Percentiles rank a stretch among this genome's conserved stretches.
Conservation (phyloP, 805 yeast species). For the Ogataea philodendri region DNA sequence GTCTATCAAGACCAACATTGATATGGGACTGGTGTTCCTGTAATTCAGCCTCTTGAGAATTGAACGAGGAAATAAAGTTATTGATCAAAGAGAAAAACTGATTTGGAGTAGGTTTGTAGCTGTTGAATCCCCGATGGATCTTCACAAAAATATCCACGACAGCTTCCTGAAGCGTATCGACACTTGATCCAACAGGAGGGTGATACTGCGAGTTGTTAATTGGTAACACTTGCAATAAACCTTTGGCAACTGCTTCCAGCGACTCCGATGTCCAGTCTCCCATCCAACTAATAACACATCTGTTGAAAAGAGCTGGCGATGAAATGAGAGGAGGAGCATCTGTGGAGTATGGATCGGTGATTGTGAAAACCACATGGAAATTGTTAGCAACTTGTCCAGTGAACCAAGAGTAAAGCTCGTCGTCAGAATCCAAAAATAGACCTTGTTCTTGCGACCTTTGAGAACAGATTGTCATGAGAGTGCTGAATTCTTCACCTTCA, state of each 20-base stretch:
- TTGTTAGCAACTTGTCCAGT: conserved; percentile 61
- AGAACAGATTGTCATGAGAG: conserved; percentile 52
- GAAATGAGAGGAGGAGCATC: conserved; percentile 49
- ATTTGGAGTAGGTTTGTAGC: conserved; percentile 44
- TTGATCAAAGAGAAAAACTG: conserved; percentile 50
- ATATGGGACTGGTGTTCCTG: conserved; percentile 72
- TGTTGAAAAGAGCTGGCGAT: conserved; percentile 85
- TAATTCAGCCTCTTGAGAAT: conserved; percentile 43
- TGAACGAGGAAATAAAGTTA: conserved; percentile 44
- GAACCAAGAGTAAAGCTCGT: conserved; percentile 77
- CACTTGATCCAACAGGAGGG: conserved; percentile 32
- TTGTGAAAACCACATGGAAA: conserved; percentile 79
- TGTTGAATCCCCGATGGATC: conserved; percentile 39
- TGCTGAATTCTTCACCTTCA: conserved; percentile 63
- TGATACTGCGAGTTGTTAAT: conserved; percentile 46
- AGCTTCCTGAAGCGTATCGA: conserved; percentile 31
- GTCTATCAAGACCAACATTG: conserved; percentile 66
- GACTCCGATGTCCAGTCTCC: conserved; percentile 71
- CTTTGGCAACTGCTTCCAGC: conserved; percentile 47
- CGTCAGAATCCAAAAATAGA: conserved; percentile 57
- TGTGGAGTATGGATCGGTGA: conserved; percentile 48
- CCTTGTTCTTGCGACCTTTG: conserved; percentile 62
- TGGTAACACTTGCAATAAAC: conserved; percentile 39
- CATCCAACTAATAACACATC: conserved; percentile 89
- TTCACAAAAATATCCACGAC: conserved; percentile 45